Percentiles rank a stretch among this genome's conserved stretches.
Conservation (phyloP, 2,329 filamentous ascomycete species). For the Lanzia echinophila region DNA sequence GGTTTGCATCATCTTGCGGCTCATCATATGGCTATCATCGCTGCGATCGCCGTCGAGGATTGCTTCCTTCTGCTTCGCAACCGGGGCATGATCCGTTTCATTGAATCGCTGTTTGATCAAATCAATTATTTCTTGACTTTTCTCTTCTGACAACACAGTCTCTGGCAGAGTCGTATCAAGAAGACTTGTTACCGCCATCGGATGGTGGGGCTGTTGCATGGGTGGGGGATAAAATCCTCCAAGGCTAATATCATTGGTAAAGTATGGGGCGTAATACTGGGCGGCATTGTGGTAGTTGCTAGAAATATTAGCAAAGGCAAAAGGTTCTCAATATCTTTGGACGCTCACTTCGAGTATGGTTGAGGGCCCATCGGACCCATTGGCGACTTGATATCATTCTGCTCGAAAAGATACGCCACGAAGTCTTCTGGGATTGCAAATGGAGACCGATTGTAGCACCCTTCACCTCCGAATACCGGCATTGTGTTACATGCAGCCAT, state of each 20-base stretch:
- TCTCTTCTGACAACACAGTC: slow-evolving; percentile 77
- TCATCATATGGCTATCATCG: slow-evolving; percentile 60
- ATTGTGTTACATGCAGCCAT: slow-evolving; percentile 63
- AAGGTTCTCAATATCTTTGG: neutral
- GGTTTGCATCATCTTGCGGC: slow-evolving; percentile 89
- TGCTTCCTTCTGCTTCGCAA: slow-evolving; percentile 63
- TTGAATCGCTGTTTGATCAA: slow-evolving; percentile 77
- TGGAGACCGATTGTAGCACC: slow-evolving; percentile 70
- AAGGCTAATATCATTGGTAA: slow-evolving; percentile 41
- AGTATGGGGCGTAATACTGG: slow-evolving; percentile 44
- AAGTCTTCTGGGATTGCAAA: slow-evolving; percentile 85
- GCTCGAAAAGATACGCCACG: slow-evolving; percentile 73
- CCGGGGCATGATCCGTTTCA: slow-evolving; percentile 67
- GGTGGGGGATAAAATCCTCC: slow-evolving; percentile 51
- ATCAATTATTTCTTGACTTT: slow-evolving; percentile 75
- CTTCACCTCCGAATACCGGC: slow-evolving; percentile 81
- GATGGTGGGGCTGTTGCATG: slow-evolving; percentile 54
- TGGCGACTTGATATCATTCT: slow-evolving; percentile 45
- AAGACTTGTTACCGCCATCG: slow-evolving; percentile 84
- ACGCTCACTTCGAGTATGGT: slow-evolving; percentile 43
- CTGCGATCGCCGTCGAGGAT: slow-evolving; percentile 74
- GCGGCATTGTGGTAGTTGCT: slow-evolving; percentile 47
- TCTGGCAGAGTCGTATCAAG: slow-evolving; percentile 75
- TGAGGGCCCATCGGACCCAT: slow-evolving; percentile 46
- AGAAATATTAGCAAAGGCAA: neutral